Evolutionary conservation across 208 protist genomes (phyloP).

Genomic region (Leishmania lainsoni): DNA sequence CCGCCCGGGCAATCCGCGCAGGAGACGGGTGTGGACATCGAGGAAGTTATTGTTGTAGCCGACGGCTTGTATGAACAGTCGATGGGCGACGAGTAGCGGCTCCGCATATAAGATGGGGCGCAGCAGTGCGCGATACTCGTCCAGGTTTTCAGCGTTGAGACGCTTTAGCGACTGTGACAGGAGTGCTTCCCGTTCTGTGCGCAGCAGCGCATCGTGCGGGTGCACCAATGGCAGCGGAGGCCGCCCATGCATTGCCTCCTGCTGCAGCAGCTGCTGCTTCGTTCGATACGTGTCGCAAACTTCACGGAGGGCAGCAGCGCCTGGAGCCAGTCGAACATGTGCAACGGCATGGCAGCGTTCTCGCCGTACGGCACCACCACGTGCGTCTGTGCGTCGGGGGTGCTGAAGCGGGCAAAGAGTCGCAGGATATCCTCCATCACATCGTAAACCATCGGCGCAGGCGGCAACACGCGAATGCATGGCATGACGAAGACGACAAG

Average conservation of each 20-base stretch:
- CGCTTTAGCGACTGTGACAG: constrained; percentile 76
- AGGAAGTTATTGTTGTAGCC: constrained; percentile 86
- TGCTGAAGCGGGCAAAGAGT: constrained; percentile 13
- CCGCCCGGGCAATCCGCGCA: constrained; percentile 55
- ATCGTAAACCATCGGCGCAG: constrained; percentile 66
- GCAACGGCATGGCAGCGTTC: constrained; percentile 24
- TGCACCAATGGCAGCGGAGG: constrained; percentile 4
- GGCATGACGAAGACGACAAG: constrained; percentile 72
- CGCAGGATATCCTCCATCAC: constrained; percentile 43
- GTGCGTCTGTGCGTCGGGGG: background rate
- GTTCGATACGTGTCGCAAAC: constrained; percentile 11
- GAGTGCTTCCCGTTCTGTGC: constrained; percentile 64
- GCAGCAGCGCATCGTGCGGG: constrained; percentile 62
- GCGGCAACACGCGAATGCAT: constrained; percentile 69
- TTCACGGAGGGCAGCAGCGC: constrained; percentile 21
- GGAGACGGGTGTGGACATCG: constrained; percentile 59
- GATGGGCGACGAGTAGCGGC: constrained; percentile 64
- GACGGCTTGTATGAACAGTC: constrained; percentile 70
- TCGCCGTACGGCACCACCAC: constrained; percentile 15
- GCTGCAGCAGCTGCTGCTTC: constrained; percentile 15
- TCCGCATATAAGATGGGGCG: constrained; percentile 67
- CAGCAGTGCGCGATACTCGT: constrained; percentile 54
- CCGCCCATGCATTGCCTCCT: background rate
- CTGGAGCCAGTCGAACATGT: constrained; percentile 22
- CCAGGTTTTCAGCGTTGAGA: constrained; percentile 62